Evolutionary conservation across 768 basidiomycete genomes (phyloP), one percentile per base, ranked within the genome.

Genomic region (Myochromella boudieri): DNA sequence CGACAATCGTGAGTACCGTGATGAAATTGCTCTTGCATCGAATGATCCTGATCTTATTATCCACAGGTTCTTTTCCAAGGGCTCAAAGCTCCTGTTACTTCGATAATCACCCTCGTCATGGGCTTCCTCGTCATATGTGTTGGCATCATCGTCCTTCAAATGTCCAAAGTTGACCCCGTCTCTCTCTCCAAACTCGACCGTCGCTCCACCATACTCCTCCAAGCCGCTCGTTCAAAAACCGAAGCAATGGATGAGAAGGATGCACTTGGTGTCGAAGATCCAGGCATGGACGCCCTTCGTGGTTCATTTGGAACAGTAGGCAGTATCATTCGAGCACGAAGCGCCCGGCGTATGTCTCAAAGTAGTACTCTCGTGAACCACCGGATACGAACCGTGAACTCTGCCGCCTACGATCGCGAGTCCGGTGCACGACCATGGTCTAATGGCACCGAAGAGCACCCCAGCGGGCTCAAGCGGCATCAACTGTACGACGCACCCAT

Each of bases 91-190:
- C 76, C 84, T 2, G 82, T 77, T 0, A 68, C 80, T 1, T 81
- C 89, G 55, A 94, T 99, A 43, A 76, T 98, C 41, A 97, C 94
- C 1, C 78, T 97, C 47, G 86, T 95, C 20, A 79, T 95, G 77
- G 95, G 83, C 6, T 98, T 99, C 75, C 66, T 97, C 52, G 83
- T 88, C 48, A 95, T 95, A 44, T 92, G 89, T 60, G 69, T 91
- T 17, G 95, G 95, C 15, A 97, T 98, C 64, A 89, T 88, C 24
- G 84, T 99, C 53, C 82, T 99, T 6, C 97, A 99, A 68, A 87
- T 95, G 81, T 91, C 87, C 63, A 91, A 91, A 69, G 82, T 98
- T 55, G 95, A 99, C 61, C 95, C 97, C 8, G 75, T 73, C 15
- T 68, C 82, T 44, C 76, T 97, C 59, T 72, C 73, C 48, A 81